Conservation (phyloP, 371 early-diverging fungal genomes). For the Parasitella parasitica region DNA sequence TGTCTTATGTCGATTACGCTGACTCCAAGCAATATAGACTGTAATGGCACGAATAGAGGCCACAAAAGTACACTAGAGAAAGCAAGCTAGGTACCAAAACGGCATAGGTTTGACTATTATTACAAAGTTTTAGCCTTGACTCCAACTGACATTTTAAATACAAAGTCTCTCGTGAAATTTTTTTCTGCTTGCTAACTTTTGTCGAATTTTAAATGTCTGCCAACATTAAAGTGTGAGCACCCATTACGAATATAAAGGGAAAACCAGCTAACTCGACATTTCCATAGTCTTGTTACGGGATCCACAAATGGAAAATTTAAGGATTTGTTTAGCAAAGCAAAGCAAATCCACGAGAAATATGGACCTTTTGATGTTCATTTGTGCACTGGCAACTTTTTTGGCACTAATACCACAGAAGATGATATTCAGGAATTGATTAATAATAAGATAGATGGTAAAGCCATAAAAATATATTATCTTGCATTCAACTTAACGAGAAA, state of each 20-base stretch:
- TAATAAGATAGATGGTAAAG: slow-evolving; percentile 60
- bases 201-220: background rate
- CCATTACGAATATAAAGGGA: background rate
- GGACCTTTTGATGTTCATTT: slow-evolving; percentile 85
- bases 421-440: slow-evolving; percentile 54
- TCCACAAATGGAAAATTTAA: slow-evolving; percentile 67
- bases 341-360: slow-evolving; percentile 73
- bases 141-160: no score
- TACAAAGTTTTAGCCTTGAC: no score
- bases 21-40: no score
- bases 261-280: background rate
- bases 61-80: no score
- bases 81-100: no score
- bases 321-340: slow-evolving; percentile 66
- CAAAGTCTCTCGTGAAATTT: background rate
- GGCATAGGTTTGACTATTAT: no score
- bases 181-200: background rate
- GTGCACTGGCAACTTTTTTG: slow-evolving; percentile 82
- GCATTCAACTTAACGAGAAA: background rate
- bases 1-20: no score
- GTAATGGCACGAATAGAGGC: no score
- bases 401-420: slow-evolving; percentile 36
- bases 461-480: background rate
- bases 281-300: slow-evolving; percentile 62
- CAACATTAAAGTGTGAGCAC: slow-evolving; percentile 19